Base-by-base conservation (phyloP, 2,329 filamentous ascomycete genomes). In the Ophiocordyceps camponoti-saundersi region DNA sequence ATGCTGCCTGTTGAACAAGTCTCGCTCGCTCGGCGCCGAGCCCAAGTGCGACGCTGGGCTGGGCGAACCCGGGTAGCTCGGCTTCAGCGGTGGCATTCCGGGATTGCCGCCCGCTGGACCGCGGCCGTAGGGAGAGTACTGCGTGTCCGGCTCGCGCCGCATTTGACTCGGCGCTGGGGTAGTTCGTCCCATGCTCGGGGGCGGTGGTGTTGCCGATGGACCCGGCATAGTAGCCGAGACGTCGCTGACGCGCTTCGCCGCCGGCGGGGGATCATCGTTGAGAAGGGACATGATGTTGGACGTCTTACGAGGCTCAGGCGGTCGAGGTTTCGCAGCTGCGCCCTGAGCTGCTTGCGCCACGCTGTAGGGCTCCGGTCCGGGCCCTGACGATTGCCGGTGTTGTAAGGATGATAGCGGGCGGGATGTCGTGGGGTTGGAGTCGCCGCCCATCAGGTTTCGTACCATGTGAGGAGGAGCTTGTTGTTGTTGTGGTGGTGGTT, bases 251-350 rank as follows among this genome's bases (percentile, higher is more conserved):
- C 73, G 66, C 59, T 77, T 76, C n/a, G 68, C 68, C 7, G 69
- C 63, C 6, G 68, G 62, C 3, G 63, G 64, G 8, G 71, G 68
- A 46, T 80, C 77, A 50, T 80, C 75, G 52, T 79, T 79, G 3
- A 82, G 65, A 50, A 82, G 59, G 0, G 75, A 75, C 70, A 80
- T 78, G 50, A 82, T 69, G 51, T 66, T 80, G 15, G 76, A 79
- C 8, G 71, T 78, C 62, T 80, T 80, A n/a, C 72, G 68, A 44
- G 63, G 62, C 52, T 75, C 72, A 2, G 71, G 57, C 39, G 67
- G 60, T 26, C 67, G 60, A 21, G 67, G 59, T 10, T 64, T 64
- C 3, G 64, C 62, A n/a, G 57, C 52, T 5, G 59, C 55, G 26
- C 53, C 46, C 39, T 61, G 51, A 36, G 57, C 41, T 21, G 42